Base-by-base conservation (phyloP, 2,329 filamentous ascomycete genomes). In the Clarireedia sp. region DNA sequence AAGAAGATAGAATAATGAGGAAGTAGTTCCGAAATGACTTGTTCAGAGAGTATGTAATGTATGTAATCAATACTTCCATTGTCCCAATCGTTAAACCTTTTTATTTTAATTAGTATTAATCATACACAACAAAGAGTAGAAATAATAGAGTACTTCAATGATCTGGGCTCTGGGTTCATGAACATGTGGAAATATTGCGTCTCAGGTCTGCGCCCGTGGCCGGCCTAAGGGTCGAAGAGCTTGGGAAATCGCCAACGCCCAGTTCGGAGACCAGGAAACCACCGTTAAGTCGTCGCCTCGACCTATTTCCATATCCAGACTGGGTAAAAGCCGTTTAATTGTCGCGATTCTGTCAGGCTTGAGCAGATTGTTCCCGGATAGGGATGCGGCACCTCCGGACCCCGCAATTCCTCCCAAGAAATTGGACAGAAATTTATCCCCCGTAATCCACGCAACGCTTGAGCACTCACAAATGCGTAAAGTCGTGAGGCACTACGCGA, bases 401-500 rank as follows among this genome's bases (percentile, higher is more conserved):
- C 52, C 46, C 52, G 52, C 46, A 44, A 26, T 50, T 52, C 24
- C 37, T 29, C 43, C 43, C 40, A 36, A 19, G 19, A 26, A 17
- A 19, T 43, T 43, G 52, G 45, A 37, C 46, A 24, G 26, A 19
- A 37, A 48, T 41, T 50, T 50, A 55, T 19, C 46, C 33, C 50
- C 21, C 21, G 16, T n/a, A 37, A 36, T 43, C 37, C 37, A 36
- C 41, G 46, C 38, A 44, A 19, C n/a, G 12, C 46, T 37, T n/a
- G 21, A 48, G 16, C 44, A 8, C 38, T 37, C 46, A 26, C 29
- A 55, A 55, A 36, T 26, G 37, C 26, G 45, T 26, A 21, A 43
- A 50, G 46, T 55, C 12, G 43, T 50, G 52, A 50, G 36, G 46
- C 41, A 55, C 52, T 55, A 55, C 52, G 33, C 45, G 44, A 50